Evolutionary conservation across 495 filamentous ascomycete genomes (phyloP).

Genomic region (Zalerion maritima): DNA sequence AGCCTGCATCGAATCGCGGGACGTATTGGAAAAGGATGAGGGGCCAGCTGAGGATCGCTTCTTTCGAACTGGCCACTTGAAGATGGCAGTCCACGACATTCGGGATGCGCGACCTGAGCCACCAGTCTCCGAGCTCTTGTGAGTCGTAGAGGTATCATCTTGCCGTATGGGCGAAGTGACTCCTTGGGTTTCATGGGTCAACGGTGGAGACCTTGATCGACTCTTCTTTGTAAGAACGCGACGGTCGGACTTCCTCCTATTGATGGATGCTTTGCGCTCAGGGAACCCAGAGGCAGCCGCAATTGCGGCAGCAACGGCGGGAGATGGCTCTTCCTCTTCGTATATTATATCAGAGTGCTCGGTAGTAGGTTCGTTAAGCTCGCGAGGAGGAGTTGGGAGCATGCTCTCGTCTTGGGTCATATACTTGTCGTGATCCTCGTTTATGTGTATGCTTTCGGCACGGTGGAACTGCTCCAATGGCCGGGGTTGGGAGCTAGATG

Average conservation of each 20-base stretch:
- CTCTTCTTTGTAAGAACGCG: constrained; percentile 19
- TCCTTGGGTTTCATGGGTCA: constrained; percentile 18
- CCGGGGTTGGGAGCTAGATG: constrained; percentile 8
- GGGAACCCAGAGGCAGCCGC: too few species aligned
- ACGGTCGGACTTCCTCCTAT: too few species aligned
- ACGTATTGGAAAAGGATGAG: constrained; percentile 65
- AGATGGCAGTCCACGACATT: constrained; percentile 53
- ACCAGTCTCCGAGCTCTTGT: constrained; percentile 26
- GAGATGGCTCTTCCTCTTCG: too few species aligned
- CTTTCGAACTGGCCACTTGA: constrained; percentile 50
- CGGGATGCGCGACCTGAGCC: constrained; percentile 25
- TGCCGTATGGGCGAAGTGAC: too few species aligned
- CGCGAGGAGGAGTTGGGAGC: too few species aligned
- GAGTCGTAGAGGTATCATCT: constrained; percentile 19
- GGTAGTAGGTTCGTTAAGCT: too few species aligned
- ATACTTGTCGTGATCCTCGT: too few species aligned
- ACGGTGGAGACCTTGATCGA: constrained; percentile 25
- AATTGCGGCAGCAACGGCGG: constrained; percentile 6
- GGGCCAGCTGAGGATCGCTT: constrained; percentile 42
- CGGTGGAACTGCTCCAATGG: constrained; percentile 24
- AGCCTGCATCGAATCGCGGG: constrained; percentile 55
- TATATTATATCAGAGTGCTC: constrained; percentile 4
- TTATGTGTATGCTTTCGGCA: constrained; percentile 20
- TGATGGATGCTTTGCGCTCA: too few species aligned
- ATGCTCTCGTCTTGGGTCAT: too few species aligned